Evolutionary conservation across 345 rosid genomes (phyloP).

Genomic region (Arabidopsis suecica): DNA sequence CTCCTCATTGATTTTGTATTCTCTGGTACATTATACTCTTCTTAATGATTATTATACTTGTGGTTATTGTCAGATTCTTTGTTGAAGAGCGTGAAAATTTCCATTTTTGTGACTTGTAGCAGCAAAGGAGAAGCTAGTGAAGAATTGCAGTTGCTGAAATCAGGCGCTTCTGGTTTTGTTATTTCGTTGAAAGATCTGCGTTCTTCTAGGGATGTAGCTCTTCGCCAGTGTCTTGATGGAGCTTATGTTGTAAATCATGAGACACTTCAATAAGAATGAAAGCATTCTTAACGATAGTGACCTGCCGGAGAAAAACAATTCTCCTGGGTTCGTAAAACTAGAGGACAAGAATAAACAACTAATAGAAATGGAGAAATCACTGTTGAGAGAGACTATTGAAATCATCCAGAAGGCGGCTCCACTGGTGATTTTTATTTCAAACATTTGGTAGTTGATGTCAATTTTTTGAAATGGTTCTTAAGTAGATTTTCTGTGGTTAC

Average conservation of each 20-base stretch:
- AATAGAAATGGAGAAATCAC: conserved; percentile 67
- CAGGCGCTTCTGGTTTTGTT: conserved; percentile 84
- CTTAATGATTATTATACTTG: conserved; percentile 10
- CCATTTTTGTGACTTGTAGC: conserved; percentile 53
- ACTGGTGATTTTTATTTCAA: conserved; percentile 73
- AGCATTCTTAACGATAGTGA: conserved; percentile 38
- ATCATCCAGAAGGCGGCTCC: conserved; percentile 86
- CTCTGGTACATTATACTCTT: not conserved
- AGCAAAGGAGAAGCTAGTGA: conserved; percentile 40
- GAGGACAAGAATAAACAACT: conserved; percentile 75
- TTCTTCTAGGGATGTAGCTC: conserved; percentile 55
- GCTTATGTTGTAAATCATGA: conserved; percentile 37
- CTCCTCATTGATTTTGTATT: not conserved
- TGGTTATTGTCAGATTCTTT: conserved; percentile 46
- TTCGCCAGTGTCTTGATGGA: conserved; percentile 54
- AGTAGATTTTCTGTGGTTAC: conserved; percentile 31
- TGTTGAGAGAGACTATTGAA: conserved; percentile 65
- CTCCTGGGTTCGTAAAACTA: conserved; percentile 69
- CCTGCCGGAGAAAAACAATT: conserved; percentile 37
- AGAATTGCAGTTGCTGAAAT: conserved; percentile 48
- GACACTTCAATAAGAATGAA: conserved; percentile 39
- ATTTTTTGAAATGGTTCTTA: conserved; percentile 41
- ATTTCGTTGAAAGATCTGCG: conserved; percentile 72
- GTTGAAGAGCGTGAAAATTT: conserved; percentile 66
- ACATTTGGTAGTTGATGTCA: conserved; percentile 59